phyloP scores from a whole-genome alignment of 495 filamentous ascomycete genomes.

The Penicillium lagena region DNA sequence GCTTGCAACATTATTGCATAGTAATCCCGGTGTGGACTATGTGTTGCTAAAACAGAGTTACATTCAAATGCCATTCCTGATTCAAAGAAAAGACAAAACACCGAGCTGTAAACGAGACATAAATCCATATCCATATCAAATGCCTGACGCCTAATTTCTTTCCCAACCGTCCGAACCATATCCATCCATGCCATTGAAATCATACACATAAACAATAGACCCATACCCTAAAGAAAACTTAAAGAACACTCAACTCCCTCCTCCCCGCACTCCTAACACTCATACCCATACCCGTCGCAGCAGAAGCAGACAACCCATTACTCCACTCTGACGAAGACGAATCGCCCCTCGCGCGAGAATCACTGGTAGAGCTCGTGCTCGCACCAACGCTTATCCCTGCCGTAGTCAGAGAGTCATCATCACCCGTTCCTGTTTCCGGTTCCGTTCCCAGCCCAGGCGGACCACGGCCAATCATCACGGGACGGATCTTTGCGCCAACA shows the following conservation, averaged over 20 bases:
- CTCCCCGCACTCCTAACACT: conserved; percentile 19
- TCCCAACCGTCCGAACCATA: no score
- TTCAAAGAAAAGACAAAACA: no score
- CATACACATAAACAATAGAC: conserved; percentile 7
- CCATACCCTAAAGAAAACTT: conserved; percentile 20
- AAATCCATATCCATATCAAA: no score
- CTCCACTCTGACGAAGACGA: conserved; percentile 25
- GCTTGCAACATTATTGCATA: no score
- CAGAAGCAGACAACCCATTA: background rate
- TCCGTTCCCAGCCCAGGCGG: conserved; percentile 3
- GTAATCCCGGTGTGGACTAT: no score
- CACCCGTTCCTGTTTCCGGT: conserved; percentile 2
- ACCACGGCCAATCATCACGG: conserved; percentile 23
- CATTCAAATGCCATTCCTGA: no score
- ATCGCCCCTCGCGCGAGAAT: conserved; percentile 14
- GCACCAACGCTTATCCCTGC: conserved; percentile 21
- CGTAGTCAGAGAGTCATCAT: conserved; percentile 18
- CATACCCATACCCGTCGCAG: conserved; percentile 10
- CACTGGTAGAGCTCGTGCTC: conserved; percentile 15
- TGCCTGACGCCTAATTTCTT: no score
- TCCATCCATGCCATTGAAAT: background rate
- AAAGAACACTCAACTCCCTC: conserved; percentile 30
- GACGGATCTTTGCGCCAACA: conserved; percentile 60
- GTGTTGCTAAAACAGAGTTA: no score
- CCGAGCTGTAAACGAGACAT: no score